phyloP scores from a whole-genome alignment of 306 rosid genomes.

The Mimosa bimucronata region DNA sequence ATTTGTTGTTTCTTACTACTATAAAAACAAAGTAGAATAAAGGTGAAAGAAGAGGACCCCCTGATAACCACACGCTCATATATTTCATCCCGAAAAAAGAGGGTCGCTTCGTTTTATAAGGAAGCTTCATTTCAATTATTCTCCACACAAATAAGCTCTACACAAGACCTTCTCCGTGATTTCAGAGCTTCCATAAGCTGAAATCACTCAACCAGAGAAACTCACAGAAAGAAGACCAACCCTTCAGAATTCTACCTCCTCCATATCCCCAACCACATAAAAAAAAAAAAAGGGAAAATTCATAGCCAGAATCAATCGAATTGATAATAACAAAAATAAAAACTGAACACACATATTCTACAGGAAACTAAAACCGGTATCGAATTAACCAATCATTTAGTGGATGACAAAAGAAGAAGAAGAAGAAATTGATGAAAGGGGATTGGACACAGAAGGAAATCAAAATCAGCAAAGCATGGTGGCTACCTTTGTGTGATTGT shows the following conservation, averaged over 20 bases:
- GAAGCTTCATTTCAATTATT: constrained; percentile 54
- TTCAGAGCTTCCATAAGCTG: constrained; percentile 53
- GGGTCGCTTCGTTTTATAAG: constrained; percentile 49
- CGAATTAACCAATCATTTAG: constrained; percentile 14
- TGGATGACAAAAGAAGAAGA: not conserved
- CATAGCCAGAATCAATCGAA: not conserved
- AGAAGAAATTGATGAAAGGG: too few species aligned
- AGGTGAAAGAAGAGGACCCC: constrained; percentile 40
- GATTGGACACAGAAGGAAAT: not conserved
- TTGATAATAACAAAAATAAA: not conserved
- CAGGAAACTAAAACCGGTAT: not conserved
- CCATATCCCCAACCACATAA: constrained; percentile 16
- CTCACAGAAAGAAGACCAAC: constrained; percentile 10
- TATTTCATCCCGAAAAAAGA: constrained; percentile 50
- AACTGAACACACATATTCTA: not conserved
- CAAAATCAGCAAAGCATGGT: not conserved
- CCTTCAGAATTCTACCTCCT: constrained; percentile 31
- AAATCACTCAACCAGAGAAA: constrained; percentile 31
- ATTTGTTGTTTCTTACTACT: constrained; percentile 29
- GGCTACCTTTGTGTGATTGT: constrained; percentile 45
- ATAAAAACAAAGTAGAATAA: constrained; percentile 21
- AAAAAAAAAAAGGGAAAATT: too few species aligned
- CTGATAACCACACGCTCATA: constrained; percentile 47
- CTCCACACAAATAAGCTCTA: constrained; percentile 55
- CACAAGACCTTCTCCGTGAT: constrained; percentile 56